A percentile compares a stretch with the other conserved stretches of the same genome.
These are phyloP conservation scores for Russula sp. DNA, from an alignment of 768 basidiomycete species.

Conservation along the genomic window DNA sequence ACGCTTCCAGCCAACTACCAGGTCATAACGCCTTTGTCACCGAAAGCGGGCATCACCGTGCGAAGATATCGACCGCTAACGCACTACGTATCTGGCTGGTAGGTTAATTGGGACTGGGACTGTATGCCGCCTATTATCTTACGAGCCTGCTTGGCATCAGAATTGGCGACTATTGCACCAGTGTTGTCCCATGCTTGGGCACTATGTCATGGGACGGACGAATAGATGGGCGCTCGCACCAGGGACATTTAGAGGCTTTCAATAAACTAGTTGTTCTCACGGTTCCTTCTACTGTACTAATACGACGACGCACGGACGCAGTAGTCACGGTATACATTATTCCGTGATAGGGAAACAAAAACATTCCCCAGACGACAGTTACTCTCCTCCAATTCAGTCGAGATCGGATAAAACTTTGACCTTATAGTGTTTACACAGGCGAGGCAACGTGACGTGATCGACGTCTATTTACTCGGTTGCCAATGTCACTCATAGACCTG, in stretches of 20 bases:
- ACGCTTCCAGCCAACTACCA: slow-evolving; percentile 15
- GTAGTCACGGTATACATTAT: not conserved
- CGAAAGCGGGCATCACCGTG: slow-evolving; percentile 10
- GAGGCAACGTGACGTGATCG: not conserved
- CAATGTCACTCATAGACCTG: slow-evolving; percentile 63
- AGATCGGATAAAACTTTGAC: not conserved
- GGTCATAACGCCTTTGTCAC: slow-evolving; percentile 10
- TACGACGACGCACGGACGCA: not conserved
- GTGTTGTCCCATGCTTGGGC: not conserved
- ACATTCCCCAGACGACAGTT: not conserved
- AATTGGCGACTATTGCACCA: not conserved
- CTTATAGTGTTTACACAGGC: not conserved
- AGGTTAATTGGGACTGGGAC: not conserved
- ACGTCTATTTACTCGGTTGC: not conserved
- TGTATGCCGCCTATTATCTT: not conserved
- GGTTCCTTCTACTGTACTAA: not conserved
- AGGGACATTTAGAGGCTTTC: not conserved
- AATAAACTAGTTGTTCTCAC: not conserved
- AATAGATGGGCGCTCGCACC: not conserved
- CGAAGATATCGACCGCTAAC: slow-evolving; percentile 18
- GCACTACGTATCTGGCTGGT: slow-evolving; percentile 18
- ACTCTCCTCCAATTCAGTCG: not conserved
- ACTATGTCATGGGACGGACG: too few relatives aligned
- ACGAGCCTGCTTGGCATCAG: not conserved
- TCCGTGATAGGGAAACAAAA: not conserved